These are phyloP conservation scores for Cyclanthera cordifolia DNA, from an alignment of 306 rosid genomes.

Conservation along the genomic window DNA sequence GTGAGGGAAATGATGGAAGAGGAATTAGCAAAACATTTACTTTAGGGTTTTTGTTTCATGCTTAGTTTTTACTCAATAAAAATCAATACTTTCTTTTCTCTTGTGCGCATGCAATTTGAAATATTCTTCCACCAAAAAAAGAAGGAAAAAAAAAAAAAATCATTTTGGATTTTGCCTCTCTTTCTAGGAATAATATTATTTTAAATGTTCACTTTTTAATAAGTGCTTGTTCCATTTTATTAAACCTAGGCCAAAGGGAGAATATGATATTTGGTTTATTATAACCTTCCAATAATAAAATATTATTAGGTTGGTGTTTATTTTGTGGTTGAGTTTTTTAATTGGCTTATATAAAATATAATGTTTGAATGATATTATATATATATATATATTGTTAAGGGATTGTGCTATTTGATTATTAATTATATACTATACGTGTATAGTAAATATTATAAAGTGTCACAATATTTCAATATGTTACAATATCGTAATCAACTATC, in stretches of 20 bases:
- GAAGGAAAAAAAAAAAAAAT: neutral
- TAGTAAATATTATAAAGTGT: too few relatives aligned
- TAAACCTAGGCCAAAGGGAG: constrained; percentile 28
- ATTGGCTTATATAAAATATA: too few relatives aligned
- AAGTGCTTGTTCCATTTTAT: constrained; percentile 40
- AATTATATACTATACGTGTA: too few relatives aligned
- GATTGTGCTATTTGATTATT: too few relatives aligned
- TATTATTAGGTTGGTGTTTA: too few relatives aligned
- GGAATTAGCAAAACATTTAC: constrained; percentile 54
- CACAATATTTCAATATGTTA: too few relatives aligned
- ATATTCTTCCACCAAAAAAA: constrained; percentile 47
- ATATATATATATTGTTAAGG: too few relatives aligned
- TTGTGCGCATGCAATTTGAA: constrained; percentile 82
- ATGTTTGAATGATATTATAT: too few relatives aligned
- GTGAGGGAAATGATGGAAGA: constrained; percentile 92
- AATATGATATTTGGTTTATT: constrained; percentile 73
- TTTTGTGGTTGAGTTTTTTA: too few relatives aligned
- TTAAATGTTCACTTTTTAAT: constrained; percentile 35
- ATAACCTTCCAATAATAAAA: constrained; percentile 7
- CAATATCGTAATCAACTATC: too few relatives aligned
- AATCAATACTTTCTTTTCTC: constrained; percentile 25
- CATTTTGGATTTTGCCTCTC: constrained; percentile 39
- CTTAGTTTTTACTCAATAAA: constrained; percentile 82
- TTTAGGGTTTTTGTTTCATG: constrained; percentile 83
- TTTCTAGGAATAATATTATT: constrained; percentile 40